phyloP scores from a whole-genome alignment of 805 yeast genomes.

The Starmerella lactis-condensi region DNA sequence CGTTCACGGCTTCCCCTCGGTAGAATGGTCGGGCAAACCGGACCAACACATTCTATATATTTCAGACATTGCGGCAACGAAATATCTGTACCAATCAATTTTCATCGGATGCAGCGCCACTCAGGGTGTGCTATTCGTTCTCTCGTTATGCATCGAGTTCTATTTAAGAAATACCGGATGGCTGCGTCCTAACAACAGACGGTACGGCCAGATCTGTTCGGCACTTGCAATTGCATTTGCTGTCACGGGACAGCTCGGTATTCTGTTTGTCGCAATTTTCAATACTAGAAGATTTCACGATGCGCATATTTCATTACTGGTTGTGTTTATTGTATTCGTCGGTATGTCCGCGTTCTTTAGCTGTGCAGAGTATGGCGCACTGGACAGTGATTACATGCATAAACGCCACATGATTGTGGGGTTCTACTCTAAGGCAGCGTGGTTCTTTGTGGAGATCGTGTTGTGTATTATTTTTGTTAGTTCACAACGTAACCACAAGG shows the following conservation, averaged over 20 bases:
- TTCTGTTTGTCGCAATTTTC: constrained; percentile 55
- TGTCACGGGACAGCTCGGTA: constrained; percentile 47
- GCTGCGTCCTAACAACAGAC: constrained; percentile 34
- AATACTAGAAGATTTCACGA: constrained; percentile 38
- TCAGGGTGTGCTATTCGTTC: constrained; percentile 57
- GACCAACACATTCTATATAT: constrained; percentile 39
- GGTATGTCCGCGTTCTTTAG: constrained; percentile 35
- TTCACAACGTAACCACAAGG: constrained; percentile 23
- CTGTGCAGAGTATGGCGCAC: constrained; percentile 28
- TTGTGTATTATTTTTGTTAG: constrained; percentile 46
- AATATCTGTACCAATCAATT: constrained; percentile 48
- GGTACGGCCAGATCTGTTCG: constrained; percentile 27
- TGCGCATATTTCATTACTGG: constrained; percentile 48
- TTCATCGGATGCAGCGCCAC: constrained; percentile 63
- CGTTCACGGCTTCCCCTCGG: constrained; percentile 57
- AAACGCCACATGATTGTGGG: constrained; percentile 23
- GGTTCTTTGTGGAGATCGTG: constrained; percentile 48
- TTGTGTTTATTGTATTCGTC: constrained; percentile 48
- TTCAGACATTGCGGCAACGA: constrained; percentile 74
- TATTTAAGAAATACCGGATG: constrained; percentile 39
- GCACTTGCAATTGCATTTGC: constrained; percentile 32
- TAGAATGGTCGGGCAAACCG: constrained; percentile 33
- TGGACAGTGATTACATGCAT: constrained; percentile 28
- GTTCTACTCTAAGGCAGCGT: constrained; percentile 35
- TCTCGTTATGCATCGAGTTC: constrained; percentile 46